These are phyloP conservation scores for Oenanthe sinensis DNA, from an alignment of 129 eudicot genomes.

Conservation along the genomic window DNA sequence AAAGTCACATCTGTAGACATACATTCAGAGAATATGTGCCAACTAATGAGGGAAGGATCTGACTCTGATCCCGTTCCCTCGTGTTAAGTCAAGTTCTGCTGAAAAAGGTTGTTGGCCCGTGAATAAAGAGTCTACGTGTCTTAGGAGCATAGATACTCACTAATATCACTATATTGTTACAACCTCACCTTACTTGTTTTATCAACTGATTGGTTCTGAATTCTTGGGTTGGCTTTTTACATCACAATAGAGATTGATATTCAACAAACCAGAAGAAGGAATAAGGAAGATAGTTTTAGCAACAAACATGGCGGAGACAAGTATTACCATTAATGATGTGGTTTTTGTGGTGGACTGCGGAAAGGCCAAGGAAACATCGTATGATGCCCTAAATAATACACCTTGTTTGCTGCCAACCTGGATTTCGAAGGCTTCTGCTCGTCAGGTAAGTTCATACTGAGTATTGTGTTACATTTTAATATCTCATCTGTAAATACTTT, in stretches of 20 bases:
- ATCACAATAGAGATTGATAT: slow-evolving; percentile 67
- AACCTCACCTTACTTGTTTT: background rate
- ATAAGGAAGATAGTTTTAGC: slow-evolving; percentile 91
- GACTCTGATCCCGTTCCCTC: background rate
- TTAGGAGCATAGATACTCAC: background rate
- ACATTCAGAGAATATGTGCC: background rate
- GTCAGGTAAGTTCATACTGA: slow-evolving; percentile 44
- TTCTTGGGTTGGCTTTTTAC: background rate
- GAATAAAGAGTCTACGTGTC: background rate
- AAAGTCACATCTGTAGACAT: background rate
- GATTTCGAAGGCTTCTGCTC: slow-evolving; percentile 98
- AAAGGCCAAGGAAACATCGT: slow-evolving; percentile 94
- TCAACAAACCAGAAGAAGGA: slow-evolving; percentile 86
- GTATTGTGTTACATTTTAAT: background rate
- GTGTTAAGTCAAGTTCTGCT: background rate
- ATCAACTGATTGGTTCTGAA: background rate
- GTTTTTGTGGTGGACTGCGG: slow-evolving; percentile 96
- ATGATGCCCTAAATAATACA: slow-evolving; percentile 94
- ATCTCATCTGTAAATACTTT: background rate
- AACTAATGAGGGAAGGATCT: background rate
- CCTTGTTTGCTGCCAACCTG: slow-evolving; percentile 98
- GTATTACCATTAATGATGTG: slow-evolving; percentile 96
- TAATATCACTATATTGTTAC: background rate
- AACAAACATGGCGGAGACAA: slow-evolving; percentile 98
- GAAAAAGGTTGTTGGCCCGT: background rate